Evolutionary conservation across 2,329 filamentous ascomycete species (phyloP).

Genomic region (Penicillium nordicum): DNA sequence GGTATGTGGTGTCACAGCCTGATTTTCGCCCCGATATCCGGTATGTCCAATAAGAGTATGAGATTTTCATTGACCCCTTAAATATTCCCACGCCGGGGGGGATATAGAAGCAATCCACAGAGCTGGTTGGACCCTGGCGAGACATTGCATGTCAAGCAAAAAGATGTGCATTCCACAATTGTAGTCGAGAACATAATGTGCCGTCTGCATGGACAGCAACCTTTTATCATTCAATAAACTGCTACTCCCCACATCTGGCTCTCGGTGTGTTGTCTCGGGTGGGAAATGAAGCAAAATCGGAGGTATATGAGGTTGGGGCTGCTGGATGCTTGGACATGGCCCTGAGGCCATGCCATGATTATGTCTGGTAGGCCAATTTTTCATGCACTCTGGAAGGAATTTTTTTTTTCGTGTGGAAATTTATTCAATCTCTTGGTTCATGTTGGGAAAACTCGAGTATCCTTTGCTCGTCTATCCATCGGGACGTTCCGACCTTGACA

Average conservation of each 20-base stretch:
- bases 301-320: background rate
- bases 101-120: slow-evolving; percentile 8
- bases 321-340: background rate
- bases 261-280: background rate
- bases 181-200: slow-evolving; percentile 12
- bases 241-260: background rate
- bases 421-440: background rate
- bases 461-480: background rate
- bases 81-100: background rate
- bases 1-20: slow-evolving; percentile 23
- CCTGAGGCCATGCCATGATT: background rate
- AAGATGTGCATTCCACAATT: slow-evolving; percentile 14
- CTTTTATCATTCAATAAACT: background rate
- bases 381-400: background rate
- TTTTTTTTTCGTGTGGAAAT: background rate
- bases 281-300: background rate
- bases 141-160: slow-evolving; percentile 1
- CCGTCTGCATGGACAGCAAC: background rate
- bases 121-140: slow-evolving; percentile 5
- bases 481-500: slow-evolving; percentile 9
- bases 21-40: slow-evolving; percentile 11
- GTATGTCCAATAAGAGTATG: slow-evolving; percentile 15
- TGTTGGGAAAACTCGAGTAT: background rate
- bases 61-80: slow-evolving; percentile 17
- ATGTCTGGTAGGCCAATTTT: slow-evolving; percentile 1